These are phyloP conservation scores for Eurotiales sp. DNA, from an alignment of 2,329 filamentous ascomycete species.

Conservation along the genomic window DNA sequence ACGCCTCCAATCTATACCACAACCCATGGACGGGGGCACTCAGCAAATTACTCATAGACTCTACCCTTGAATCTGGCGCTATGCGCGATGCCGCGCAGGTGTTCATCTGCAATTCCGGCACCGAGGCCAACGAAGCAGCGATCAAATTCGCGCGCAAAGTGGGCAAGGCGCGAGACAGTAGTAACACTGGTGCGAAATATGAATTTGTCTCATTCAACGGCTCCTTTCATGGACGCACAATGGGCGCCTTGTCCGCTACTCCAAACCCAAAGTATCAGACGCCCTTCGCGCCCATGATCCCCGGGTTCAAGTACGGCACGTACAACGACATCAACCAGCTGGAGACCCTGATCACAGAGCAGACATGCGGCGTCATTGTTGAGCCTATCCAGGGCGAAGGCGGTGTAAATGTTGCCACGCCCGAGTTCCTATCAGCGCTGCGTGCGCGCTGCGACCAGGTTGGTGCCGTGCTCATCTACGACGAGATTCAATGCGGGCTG, in stretches of 20 bases:
- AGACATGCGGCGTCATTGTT: constrained; percentile 89
- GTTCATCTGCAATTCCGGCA: constrained; percentile 94
- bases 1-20: constrained; percentile 95
- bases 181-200: constrained; percentile 67
- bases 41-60: constrained; percentile 77
- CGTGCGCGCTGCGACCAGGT: constrained; percentile 80
- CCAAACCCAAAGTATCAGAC: constrained; percentile 97
- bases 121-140: constrained; percentile 95
- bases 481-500: constrained; percentile 96
- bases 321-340: constrained; percentile 79
- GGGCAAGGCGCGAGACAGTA: constrained; percentile 70
- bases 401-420: constrained; percentile 77
- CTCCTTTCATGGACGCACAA: constrained; percentile 94
- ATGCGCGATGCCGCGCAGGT: constrained; percentile 78
- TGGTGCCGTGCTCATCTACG: constrained; percentile 84
- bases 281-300: constrained; percentile 92
- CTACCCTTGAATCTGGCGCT: constrained; percentile 71
- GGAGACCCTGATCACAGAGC: constrained; percentile 69
- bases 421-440: constrained; percentile 80
- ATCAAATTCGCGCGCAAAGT: constrained; percentile 96
- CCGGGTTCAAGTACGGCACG: constrained; percentile 80
- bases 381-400: constrained; percentile 98
- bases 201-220: constrained; percentile 88
- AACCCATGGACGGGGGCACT: constrained; percentile 92
- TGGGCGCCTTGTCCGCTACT: constrained; percentile 92